Evolutionary conservation across 352 stramenopile species (phyloP).

Genomic region (Phytopythium cucurbitacearum): DNA sequence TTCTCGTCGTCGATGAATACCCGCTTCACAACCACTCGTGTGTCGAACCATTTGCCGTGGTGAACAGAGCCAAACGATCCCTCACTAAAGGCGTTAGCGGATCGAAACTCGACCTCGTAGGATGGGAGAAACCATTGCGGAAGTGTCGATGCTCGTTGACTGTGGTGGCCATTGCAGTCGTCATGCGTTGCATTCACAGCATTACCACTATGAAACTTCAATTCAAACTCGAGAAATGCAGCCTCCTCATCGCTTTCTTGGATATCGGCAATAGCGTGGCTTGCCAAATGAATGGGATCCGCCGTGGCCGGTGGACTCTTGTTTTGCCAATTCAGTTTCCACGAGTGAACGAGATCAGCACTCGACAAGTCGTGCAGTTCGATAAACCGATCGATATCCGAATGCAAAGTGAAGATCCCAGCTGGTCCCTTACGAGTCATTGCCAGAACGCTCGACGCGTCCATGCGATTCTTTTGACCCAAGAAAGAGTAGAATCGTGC

Average conservation of each 20-base stretch:
- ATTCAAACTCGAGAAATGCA: background rate
- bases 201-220: background rate
- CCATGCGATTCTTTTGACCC: background rate
- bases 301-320: too few relatives aligned
- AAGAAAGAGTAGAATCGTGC: background rate
- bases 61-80: constrained; percentile 12
- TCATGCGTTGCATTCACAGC: background rate
- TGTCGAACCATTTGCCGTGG: constrained; percentile 10
- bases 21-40: constrained; percentile 13
- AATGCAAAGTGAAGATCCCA: background rate
- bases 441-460: too few relatives aligned
- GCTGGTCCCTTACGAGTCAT: background rate
- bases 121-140: background rate
- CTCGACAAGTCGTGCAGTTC: background rate
- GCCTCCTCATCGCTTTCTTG: too few relatives aligned
- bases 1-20: constrained; percentile 1
- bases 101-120: background rate
- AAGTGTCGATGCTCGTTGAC: background rate
- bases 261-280: too few relatives aligned
- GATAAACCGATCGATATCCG: background rate
- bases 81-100: background rate
- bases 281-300: too few relatives aligned
- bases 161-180: too few relatives aligned
- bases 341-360: background rate
- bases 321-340: background rate